Evolutionary conservation across 1,139 yeast genomes (phyloP), one percentile per base, ranked within the genome.

Genomic region (Taphrina deformans): DNA sequence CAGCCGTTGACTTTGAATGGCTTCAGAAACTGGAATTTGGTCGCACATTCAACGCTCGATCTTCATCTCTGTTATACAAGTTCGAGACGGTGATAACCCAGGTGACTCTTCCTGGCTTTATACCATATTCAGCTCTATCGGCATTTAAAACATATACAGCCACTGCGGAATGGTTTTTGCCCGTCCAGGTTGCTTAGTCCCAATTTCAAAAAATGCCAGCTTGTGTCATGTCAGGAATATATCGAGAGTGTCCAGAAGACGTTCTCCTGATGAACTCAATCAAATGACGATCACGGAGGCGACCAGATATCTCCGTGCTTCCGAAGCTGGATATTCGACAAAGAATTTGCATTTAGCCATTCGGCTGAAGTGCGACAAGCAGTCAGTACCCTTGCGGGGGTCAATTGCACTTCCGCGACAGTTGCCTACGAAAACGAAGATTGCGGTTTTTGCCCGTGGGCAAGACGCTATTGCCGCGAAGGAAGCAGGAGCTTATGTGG

Each of bases 381-480:
- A 51, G 23, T 53, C 63, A n/a, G 46, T 52, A 21, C 63, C 63
- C 1, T n/a, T 59, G 6, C 48, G 63, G 9, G 63, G 63, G 27
- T 35, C 56, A 21, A 50, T 59, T 10, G 56, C 63, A 10, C 46
- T 59, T 26, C 63, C 63, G 7, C 29, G 31, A 40, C 53, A 29
- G 38, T 33, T 59, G 12, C 63, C 63, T 0, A 46, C 63, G n/a
- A 59, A 50, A 31, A 38, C 63, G 7, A 48, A 38, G 33, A 18
- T 67, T n/a, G 62, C 66, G 27, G 68, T 66, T 18, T 55, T 67
- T 24, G 68, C 68, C 14, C 55, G 58, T 4, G 68, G 68, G 5
- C 55, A 61, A 21, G 62, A 51, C 14, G 66, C 66, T 27, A 18
- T 35, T 3, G 61, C 41, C 16, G 68, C 68, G 24, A 46, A 24